Base-by-base conservation (phyloP, 2,329 filamentous ascomycete species). In the Zalaria obscura region DNA sequence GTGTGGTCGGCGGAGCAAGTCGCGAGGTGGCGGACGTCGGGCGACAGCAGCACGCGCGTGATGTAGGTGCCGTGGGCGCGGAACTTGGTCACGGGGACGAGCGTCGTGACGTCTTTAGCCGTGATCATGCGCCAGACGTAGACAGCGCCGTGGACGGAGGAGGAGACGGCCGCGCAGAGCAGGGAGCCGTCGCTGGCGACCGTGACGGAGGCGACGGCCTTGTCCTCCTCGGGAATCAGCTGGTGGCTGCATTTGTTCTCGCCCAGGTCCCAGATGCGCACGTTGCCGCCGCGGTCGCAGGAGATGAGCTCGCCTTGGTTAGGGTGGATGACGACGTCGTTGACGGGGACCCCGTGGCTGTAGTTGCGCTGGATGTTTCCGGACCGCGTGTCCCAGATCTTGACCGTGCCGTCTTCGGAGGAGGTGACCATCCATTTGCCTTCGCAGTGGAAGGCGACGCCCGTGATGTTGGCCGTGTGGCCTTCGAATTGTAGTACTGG, bases 361-460 rank as follows among this genome's bases (percentile, higher is more conserved):
- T 98, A 98, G 63, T 89, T 94, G 41, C 91, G 77, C 64, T 98
- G 91, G 41, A 96, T 78, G 44, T 75, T 79, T 36, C 85, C 89
- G 8, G 75, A 83, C 37, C 88, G 72, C 4, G 87, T 94, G 60
- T 95, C 89, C 88, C 88, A 95, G 48, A 95, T 93, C 70, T 93
- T 93, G 56, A 95, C 88, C 0, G 86, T 93, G 53, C 88, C 85
- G 57, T 98, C 91, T 63, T 98, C 91, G 37, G 85, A 93, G 61
- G 83, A 93, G 6, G 91, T 98, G 11, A 96, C 91, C 84, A 98
- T 95, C 91, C 91, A 98, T 66, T 98, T 98, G 7, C 89, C 88
- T 63, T 98, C 91, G 60, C 89, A 96, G 62, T 98, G 91, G 60
- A 98, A 98, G 7, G 88, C 88, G 37, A 98, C 84, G 35, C 91